These are phyloP conservation scores for Elsinoe arachidis DNA, from an alignment of 2,329 filamentous ascomycete species.

Conservation along the genomic window DNA sequence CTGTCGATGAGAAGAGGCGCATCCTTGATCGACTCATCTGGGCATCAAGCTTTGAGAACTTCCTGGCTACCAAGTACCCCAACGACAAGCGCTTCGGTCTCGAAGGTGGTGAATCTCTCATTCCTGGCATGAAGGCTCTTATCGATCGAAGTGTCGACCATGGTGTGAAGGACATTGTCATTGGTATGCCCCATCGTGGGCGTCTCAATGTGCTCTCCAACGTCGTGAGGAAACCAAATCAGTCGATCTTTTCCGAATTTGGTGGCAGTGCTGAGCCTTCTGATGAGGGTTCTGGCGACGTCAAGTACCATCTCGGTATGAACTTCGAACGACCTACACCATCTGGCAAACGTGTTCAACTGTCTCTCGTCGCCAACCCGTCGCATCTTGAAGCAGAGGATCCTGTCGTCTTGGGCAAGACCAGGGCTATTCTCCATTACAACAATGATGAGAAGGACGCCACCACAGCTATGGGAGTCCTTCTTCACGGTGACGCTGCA, in stretches of 20 bases:
- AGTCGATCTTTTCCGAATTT: constrained; percentile 99
- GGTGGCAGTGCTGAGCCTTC: constrained; percentile 76
- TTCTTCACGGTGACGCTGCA: constrained; percentile 94
- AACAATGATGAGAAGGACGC: constrained; percentile 92
- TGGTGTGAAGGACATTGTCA: constrained; percentile 97
- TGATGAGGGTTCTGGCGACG: constrained; percentile 94
- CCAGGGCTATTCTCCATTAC: constrained; percentile 95
- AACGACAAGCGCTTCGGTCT: constrained; percentile 99
- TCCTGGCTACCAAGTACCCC: constrained; percentile 94
- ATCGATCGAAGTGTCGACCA: constrained; percentile 98
- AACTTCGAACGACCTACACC: constrained; percentile 98
- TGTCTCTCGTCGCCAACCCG: constrained; percentile 95
- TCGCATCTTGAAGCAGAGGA: constrained; percentile 98
- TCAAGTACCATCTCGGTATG: constrained; percentile 99
- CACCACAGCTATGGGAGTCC: constrained; percentile 83
- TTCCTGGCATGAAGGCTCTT: constrained; percentile 97
- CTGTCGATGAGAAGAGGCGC: constrained; percentile 93
- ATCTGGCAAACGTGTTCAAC: constrained; percentile 97
- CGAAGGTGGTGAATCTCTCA: constrained; percentile 91
- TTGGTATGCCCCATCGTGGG: constrained; percentile 98
- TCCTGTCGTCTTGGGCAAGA: constrained; percentile 94
- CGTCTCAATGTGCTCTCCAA: constrained; percentile 97
- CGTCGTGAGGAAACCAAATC: constrained; percentile 97
- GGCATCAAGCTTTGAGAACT: constrained; percentile 94
- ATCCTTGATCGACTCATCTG: constrained; percentile 97